Conservation (phyloP, 352 stramenopile species). For the Globisporangium apiculatum region DNA sequence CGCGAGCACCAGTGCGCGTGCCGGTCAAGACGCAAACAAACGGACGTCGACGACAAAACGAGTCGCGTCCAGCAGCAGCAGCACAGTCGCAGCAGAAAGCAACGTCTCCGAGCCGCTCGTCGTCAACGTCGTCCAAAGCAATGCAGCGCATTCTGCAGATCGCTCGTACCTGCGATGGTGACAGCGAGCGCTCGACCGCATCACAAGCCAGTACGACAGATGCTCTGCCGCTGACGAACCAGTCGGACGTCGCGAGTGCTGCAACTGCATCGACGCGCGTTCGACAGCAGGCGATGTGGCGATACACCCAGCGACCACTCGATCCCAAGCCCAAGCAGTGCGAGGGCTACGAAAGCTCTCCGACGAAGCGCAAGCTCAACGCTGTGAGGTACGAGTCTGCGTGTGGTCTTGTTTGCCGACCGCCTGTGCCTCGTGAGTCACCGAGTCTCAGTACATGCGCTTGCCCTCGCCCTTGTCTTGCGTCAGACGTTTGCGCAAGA, state of each 20-base stretch:
- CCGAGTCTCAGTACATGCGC: background rate
- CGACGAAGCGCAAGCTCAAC: slow-evolving; percentile 20
- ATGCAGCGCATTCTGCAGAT: too few species aligned
- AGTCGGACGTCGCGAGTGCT: background rate
- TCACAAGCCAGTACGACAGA: too few species aligned
- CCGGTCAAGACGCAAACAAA: background rate
- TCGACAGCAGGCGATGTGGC: background rate
- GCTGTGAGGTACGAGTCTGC: slow-evolving; percentile 18
- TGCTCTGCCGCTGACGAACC: background rate
- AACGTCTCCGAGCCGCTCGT: background rate
- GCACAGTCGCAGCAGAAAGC: background rate
- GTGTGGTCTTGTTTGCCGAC: too few species aligned
- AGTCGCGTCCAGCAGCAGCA: background rate
- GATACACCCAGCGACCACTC: background rate
- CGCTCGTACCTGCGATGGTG: too few species aligned
- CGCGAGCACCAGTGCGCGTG: too few species aligned
- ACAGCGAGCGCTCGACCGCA: too few species aligned
- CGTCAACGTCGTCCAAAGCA: background rate
- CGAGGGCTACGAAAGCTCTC: slow-evolving; percentile 11
- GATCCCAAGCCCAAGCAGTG: too few species aligned
- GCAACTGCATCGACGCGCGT: background rate
- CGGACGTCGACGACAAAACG: background rate
- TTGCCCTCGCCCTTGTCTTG: background rate
- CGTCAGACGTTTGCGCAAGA: slow-evolving; percentile 13
- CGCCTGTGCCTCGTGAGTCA: too few species aligned